These are phyloP conservation scores for Gaeumannomyces sp. DNA, from an alignment of 2,329 filamentous ascomycete genomes.

Conservation along the genomic window DNA sequence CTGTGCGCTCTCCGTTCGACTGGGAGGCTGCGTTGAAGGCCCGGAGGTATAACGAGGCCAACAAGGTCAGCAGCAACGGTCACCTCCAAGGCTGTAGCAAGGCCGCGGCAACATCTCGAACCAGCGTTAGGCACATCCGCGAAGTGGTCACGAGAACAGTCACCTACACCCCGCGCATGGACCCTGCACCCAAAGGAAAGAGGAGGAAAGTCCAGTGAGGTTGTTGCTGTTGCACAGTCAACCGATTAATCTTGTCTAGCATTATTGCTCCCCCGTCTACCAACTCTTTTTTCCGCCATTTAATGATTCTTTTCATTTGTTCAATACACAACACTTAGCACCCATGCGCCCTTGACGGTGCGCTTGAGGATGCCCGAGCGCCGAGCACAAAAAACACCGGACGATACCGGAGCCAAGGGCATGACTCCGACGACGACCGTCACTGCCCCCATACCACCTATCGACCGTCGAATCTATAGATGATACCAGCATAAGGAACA, in stretches of 20 bases:
- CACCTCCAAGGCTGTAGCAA: constrained; percentile 27
- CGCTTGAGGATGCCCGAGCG: background rate
- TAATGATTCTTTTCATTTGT: background rate
- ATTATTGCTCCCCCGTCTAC: constrained; percentile 4
- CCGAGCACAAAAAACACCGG: background rate
- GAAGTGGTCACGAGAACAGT: constrained; percentile 94
- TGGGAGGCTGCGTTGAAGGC: constrained; percentile 69
- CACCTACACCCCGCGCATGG: constrained; percentile 81
- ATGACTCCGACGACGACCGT: background rate
- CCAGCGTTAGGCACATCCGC: constrained; percentile 64
- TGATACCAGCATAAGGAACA: background rate
- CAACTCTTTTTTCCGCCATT: background rate
- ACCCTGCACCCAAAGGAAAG: constrained; percentile 88
- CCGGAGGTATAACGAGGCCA: constrained; percentile 53
- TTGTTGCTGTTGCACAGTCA: background rate
- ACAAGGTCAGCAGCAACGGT: constrained; percentile 21
- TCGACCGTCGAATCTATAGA: background rate
- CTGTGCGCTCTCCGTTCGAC: constrained; percentile 65
- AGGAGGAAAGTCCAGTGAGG: constrained; percentile 63
- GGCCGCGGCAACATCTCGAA: constrained; percentile 50
- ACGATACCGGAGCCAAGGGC: background rate
- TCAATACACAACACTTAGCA: background rate
- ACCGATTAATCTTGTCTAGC: background rate
- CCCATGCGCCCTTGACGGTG: background rate
- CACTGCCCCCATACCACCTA: background rate